Evolutionary conservation across 2,329 filamentous ascomycete genomes (phyloP).

Genomic region (Talaromyces sp.): DNA sequence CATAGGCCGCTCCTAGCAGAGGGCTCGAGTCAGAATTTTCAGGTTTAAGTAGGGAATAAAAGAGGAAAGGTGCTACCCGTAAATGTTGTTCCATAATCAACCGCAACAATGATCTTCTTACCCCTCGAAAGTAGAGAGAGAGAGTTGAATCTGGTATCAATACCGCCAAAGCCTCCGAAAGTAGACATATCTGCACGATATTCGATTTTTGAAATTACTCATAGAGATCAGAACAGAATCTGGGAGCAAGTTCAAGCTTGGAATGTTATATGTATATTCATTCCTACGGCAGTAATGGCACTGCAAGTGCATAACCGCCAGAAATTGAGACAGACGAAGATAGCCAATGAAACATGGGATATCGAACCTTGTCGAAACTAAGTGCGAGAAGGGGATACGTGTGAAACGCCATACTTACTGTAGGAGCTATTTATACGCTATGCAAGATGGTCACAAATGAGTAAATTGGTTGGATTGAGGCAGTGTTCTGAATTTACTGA

Average conservation of each 20-base stretch:
- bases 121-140: neutral
- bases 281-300: neutral
- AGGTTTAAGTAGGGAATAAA: no score
- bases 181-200: neutral
- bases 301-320: neutral
- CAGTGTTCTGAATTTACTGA: neutral
- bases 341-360: neutral
- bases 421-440: neutral
- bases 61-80: constrained; percentile 17
- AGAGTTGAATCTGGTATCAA: neutral
- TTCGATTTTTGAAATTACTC: neutral
- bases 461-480: neutral
- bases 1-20: constrained; percentile 18
- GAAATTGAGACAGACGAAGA: neutral
- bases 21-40: neutral
- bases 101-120: constrained; percentile 18
- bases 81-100: constrained; percentile 25
- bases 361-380: neutral
- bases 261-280: neutral
- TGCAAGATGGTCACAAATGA: neutral
- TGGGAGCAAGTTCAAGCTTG: neutral
- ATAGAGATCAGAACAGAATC: neutral
- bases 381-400: neutral
- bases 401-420: neutral
- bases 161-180: neutral